Base-by-base conservation (phyloP, 805 yeast genomes). In the Suhomyces vadensis region DNA sequence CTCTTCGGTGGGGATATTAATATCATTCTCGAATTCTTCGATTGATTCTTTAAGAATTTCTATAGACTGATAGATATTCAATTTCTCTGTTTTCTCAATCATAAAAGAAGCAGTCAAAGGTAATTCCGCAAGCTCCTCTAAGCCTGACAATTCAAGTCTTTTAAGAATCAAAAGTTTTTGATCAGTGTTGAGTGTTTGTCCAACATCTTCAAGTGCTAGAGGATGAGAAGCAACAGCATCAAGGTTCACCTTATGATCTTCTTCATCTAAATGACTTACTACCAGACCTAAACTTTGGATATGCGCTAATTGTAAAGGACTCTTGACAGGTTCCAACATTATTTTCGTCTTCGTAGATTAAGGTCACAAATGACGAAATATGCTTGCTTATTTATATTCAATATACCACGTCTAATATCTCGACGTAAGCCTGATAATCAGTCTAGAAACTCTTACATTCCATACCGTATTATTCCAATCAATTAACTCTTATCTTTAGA, bases 1-100 rank as follows among this genome's bases (percentile, higher is more conserved):
- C 36, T 57, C 69, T 6, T 44, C 48, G 5, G 55, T 31, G 2
- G 69, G 67, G 41, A 64, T 59, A 47, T 68, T 69, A 21, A 60
- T 57, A 43, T 69, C 73, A 11, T 52, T 62, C 0, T 46, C 42
- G 41, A 65, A 69, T 2, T 59, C 63, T 2, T 41, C 58, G 23
- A 67, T 27, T 2, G 63, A 57, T n/a, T 54, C 57, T 37, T 60
- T 56, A 39, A 68, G 57, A 24, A 67, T 56, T 5, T 45, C 48
- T 7, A 67, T 31, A 2, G 70, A 60, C 13, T 58, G 60, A 1
- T 44, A 52, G 6, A 45, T 40, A 3, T 48, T 25, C 19, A 64
- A 22, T 10, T 38, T 37, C 37, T 60, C 64, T 23, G 66, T 60
- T 43, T 65, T 62, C 13, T 42, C 44, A 14, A 66, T 46, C 58